These are phyloP conservation scores for Catharanthus roseus DNA, from an alignment of 257 asterid species.

Conservation along the genomic window DNA sequence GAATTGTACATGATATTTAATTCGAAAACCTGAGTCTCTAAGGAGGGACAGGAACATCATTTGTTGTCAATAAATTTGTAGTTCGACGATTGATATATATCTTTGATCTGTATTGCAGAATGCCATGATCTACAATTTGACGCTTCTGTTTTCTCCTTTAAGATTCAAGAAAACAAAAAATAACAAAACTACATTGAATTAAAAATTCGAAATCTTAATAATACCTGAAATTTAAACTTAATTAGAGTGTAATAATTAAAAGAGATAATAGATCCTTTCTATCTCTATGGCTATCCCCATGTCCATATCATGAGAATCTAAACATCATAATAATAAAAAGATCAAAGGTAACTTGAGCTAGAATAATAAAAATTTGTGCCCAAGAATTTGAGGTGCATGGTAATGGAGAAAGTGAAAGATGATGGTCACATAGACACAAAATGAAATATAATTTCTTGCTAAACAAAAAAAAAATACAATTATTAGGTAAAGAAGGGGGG, in stretches of 20 bases:
- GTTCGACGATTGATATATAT: not conserved
- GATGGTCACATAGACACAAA: slow-evolving; percentile 9
- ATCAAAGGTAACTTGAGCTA: not conserved
- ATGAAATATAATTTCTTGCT: not conserved
- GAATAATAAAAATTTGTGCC: not conserved
- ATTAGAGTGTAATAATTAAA: not conserved
- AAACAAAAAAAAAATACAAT: slow-evolving; percentile 16
- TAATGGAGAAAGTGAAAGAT: slow-evolving; percentile 2
- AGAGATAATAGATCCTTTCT: not conserved
- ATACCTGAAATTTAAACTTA: too few relatives aligned
- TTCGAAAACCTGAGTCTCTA: not conserved
- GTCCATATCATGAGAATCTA: not conserved
- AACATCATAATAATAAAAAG: not conserved
- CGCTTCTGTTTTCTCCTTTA: not conserved
- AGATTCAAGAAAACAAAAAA: not conserved
- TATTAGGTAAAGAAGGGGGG: slow-evolving; percentile 35
- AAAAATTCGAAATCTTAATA: not conserved
- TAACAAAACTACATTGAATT: not conserved
- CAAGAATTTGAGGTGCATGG: not conserved
- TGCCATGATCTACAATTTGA: not conserved
- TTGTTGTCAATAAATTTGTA: not conserved
- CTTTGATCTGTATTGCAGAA: not conserved
- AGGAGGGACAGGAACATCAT: not conserved
- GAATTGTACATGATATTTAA: not conserved
- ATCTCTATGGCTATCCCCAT: not conserved